Conservation (phyloP, 495 filamentous ascomycete species). For the Lophiostoma macrostomum region DNA sequence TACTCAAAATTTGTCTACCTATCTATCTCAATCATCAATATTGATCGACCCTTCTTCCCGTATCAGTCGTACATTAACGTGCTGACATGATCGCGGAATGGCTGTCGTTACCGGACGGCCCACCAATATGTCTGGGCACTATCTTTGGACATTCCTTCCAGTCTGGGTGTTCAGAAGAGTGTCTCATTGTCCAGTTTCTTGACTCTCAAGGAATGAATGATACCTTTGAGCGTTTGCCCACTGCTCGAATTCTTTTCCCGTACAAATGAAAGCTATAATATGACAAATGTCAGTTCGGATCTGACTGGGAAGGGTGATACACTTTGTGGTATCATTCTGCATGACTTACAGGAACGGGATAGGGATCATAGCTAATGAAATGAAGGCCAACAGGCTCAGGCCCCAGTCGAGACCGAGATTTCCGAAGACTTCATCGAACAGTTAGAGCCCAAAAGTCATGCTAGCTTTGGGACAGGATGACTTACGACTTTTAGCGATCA, state of each 20-base stretch:
- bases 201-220: conserved; percentile 18
- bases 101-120: too few relatives aligned
- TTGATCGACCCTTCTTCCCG: too few relatives aligned
- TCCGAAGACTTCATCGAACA: conserved; percentile 9
- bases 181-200: background rate
- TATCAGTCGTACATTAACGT: too few relatives aligned
- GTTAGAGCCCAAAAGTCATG: background rate
- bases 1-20: too few relatives aligned
- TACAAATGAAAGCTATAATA: conserved; percentile 15
- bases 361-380: conserved; percentile 27
- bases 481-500: conserved; percentile 16
- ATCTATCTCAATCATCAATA: too few relatives aligned
- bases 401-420: conserved; percentile 31
- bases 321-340: background rate
- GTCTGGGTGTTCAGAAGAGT: too few relatives aligned
- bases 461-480: background rate
- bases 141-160: too few relatives aligned
- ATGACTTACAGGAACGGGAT: conserved; percentile 21
- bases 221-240: conserved; percentile 22
- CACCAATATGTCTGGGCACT: too few relatives aligned
- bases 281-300: background rate
- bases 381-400: conserved; percentile 29
- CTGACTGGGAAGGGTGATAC: background rate
- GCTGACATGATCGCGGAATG: too few relatives aligned
- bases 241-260: conserved; percentile 21